phyloP scores from a whole-genome alignment of 2,329 filamentous ascomycete species.

The Coniochaeta hoffmannii region DNA sequence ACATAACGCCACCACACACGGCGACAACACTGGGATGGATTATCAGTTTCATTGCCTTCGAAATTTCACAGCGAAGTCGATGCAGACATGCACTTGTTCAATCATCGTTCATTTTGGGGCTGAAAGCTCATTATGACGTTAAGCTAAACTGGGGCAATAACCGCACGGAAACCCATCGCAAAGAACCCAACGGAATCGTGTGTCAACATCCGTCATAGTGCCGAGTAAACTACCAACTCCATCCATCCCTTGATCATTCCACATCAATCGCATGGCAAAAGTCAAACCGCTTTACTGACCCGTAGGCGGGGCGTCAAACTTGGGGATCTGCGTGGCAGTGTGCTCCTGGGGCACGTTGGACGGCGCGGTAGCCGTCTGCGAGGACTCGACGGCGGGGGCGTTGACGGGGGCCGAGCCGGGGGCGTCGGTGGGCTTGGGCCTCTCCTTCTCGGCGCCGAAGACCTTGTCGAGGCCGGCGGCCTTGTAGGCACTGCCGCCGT shows the following conservation, averaged over 20 bases:
- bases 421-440: neutral
- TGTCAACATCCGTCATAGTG: neutral
- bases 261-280: neutral
- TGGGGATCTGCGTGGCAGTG: neutral
- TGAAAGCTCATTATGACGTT: neutral
- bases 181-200: neutral
- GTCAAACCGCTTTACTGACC: neutral
- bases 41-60: too few relatives aligned
- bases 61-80: too few relatives aligned
- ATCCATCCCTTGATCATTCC: neutral
- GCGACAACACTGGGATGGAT: too few relatives aligned
- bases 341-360: neutral
- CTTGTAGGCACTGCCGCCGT: conserved; percentile 52
- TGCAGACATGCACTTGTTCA: too few relatives aligned
- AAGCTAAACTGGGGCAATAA: neutral
- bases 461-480: conserved; percentile 49
- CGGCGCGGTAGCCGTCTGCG: neutral
- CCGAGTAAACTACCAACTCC: neutral
- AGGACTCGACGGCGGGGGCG: neutral
- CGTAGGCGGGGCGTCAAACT: neutral
- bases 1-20: neutral
- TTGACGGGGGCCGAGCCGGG: neutral
- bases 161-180: neutral
- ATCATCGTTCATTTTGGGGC: too few relatives aligned
- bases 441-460: conserved; percentile 30